phyloP scores from a whole-genome alignment of 805 yeast species.

The Candida coquimbonensis region DNA sequence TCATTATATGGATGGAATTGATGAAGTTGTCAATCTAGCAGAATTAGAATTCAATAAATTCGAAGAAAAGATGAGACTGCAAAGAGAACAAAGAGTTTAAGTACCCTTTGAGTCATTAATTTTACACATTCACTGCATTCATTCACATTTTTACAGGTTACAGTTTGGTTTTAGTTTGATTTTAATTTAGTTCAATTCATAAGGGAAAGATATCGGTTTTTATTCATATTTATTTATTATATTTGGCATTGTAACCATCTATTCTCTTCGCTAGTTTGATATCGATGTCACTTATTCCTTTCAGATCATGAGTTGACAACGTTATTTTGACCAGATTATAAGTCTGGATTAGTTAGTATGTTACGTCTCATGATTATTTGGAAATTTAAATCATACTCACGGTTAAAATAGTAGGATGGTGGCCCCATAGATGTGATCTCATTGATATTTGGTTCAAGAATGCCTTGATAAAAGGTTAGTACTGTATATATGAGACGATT shows the following conservation, averaged over 20 bases:
- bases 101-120: background rate
- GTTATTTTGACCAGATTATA: conserved; percentile 51
- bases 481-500: too few species aligned
- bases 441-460: conserved; percentile 53
- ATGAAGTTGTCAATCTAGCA: conserved; percentile 49
- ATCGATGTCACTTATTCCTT: conserved; percentile 49
- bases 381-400: conserved; percentile 3
- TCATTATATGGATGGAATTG: conserved; percentile 94
- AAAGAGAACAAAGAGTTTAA: conserved; percentile 13
- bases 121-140: background rate
- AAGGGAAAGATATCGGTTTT: background rate
- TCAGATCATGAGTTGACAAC: conserved; percentile 60
- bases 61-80: conserved; percentile 19
- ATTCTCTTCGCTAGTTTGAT: conserved; percentile 47
- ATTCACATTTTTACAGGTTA: background rate
- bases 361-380: too few species aligned
- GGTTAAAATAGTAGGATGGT: conserved; percentile 66
- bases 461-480: conserved; percentile 4
- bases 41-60: conserved; percentile 25
- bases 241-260: conserved; percentile 26
- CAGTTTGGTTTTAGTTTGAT: background rate
- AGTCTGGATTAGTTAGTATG: conserved; percentile 19
- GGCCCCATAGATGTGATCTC: conserved; percentile 51
- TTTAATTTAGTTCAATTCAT: background rate
- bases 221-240: background rate